phyloP scores from a whole-genome alignment of 2,329 filamentous ascomycete genomes.

The Davidsoniella australis region DNA sequence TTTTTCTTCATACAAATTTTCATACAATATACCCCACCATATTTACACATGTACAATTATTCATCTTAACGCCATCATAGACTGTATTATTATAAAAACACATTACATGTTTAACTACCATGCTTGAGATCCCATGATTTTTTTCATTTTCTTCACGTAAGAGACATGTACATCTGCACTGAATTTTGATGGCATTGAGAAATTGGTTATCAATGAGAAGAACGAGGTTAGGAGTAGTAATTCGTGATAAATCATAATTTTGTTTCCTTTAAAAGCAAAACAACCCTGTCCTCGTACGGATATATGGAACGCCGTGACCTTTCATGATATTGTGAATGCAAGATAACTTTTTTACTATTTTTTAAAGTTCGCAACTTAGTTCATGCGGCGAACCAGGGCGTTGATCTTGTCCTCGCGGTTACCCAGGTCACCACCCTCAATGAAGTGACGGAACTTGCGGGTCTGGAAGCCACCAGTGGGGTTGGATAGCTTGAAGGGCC shows the following conservation, averaged over 20 bases:
- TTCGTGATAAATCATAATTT: slow-evolving; percentile 9
- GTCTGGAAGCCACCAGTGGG: slow-evolving; percentile 90
- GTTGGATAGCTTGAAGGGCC: slow-evolving; percentile 99
- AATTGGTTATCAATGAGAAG: no score
- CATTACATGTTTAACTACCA: background rate
- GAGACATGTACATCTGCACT: no score
- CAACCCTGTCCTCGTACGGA: slow-evolving; percentile 11
- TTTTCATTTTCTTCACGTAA: background rate
- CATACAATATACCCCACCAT: background rate
- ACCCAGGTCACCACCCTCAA: slow-evolving; percentile 94
- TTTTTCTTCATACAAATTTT: no score
- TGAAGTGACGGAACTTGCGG: slow-evolving; percentile 98
- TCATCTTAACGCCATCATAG: background rate
- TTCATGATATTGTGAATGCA: slow-evolving; percentile 16
- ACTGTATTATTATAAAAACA: background rate
- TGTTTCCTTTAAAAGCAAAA: slow-evolving; percentile 13
- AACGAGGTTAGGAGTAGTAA: background rate
- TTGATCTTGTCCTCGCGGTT: slow-evolving; percentile 99
- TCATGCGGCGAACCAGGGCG: slow-evolving; percentile 91
- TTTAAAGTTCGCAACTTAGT: slow-evolving; percentile 39
- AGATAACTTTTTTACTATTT: slow-evolving; percentile 18
- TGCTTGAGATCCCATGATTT: no score
- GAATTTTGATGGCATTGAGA: background rate
- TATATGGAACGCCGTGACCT: slow-evolving; percentile 17
- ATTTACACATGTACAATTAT: background rate